Evolutionary conservation across 352 stramenopile genomes (phyloP), one percentile per base, ranked within the genome.

Genomic region (Phytophthora multivora): DNA sequence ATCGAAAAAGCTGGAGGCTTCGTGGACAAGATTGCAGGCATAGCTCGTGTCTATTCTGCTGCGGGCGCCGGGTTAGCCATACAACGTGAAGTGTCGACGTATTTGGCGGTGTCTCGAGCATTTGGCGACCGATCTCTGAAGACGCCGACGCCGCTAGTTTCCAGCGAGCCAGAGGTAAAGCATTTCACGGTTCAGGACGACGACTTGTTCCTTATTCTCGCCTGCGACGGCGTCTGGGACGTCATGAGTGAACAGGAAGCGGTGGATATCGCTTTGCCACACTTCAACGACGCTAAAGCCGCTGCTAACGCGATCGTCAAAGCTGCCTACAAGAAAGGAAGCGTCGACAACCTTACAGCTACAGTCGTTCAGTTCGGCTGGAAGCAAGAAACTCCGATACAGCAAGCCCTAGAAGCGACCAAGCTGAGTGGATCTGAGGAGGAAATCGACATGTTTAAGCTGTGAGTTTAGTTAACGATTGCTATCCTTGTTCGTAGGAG

Each of bases 91-190:
- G 23, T 54, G 3, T 69, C 75, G 4, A 86, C 71, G 35, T 83
- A 73, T 42, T 61, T 90, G 16, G 79, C 80, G 0, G 74, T 90
- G 19, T 85, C 83, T 2, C 77, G 83, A 21, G 68, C 80, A 28
- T 88, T 90, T 57, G 83, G 83, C 1, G 83, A 90, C 23, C 66
- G 66, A 16, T 63, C 65, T n/a, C 59, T 90, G 18, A 90, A 89
- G 50, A 51, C 53, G 11, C 75, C 78, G 16, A 70, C 58, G 12
- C 11, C 59, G 4, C 57, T 86, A 12, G 79, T 91, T n/a, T 85
- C 80, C 0, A 78, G 64, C 38, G 77, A 81, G 46, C 75, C 79
- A 8, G 80, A 88, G 7, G 63, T 90, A 10, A 67, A 51, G 25
- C 59, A 57, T 9, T 75, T 73, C 21, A 31, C 51, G 15, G 54